phyloP scores from a whole-genome alignment of 208 protist species.

The Kentomonas sorsogonicus region DNA sequence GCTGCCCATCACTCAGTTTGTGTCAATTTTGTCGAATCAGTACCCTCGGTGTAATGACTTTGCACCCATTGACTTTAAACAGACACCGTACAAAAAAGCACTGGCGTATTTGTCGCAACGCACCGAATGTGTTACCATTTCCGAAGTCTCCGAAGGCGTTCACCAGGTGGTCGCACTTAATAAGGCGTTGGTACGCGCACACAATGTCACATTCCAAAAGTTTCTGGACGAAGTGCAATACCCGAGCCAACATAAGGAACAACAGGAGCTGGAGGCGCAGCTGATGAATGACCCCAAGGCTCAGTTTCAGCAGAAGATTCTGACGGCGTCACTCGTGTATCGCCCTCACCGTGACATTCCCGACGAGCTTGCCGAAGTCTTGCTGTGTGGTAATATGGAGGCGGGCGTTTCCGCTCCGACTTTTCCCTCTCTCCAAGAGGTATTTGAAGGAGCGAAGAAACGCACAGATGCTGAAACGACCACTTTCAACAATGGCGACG shows the following conservation, averaged over 20 bases:
- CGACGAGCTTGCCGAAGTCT: background rate
- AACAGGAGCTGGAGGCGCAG: conserved; percentile 23
- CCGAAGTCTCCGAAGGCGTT: conserved; percentile 36
- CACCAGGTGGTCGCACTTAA: conserved; percentile 37
- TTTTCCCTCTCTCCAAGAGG: no score
- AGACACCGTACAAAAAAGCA: conserved; percentile 65
- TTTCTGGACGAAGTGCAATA: conserved; percentile 40
- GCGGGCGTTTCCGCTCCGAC: background rate
- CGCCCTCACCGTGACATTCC: background rate
- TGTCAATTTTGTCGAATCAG: conserved; percentile 31
- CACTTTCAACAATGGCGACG: no score
- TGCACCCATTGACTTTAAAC: conserved; percentile 48
- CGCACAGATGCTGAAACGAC: no score
- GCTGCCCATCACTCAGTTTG: conserved; percentile 60
- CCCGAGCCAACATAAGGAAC: conserved; percentile 33
- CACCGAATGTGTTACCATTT: conserved; percentile 37
- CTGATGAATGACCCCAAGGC: conserved; percentile 26
- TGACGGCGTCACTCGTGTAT: conserved; percentile 26
- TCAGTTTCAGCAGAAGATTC: conserved; percentile 37
- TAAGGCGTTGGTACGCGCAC: conserved; percentile 37
- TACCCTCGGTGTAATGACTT: conserved; percentile 37
- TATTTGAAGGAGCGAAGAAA: no score
- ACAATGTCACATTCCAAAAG: conserved; percentile 25
- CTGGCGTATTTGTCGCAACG: conserved; percentile 37
- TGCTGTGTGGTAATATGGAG: conserved; percentile 5